Evolutionary conservation across 345 rosid species (phyloP).

Genomic region (Citrus mangshanensis): DNA sequence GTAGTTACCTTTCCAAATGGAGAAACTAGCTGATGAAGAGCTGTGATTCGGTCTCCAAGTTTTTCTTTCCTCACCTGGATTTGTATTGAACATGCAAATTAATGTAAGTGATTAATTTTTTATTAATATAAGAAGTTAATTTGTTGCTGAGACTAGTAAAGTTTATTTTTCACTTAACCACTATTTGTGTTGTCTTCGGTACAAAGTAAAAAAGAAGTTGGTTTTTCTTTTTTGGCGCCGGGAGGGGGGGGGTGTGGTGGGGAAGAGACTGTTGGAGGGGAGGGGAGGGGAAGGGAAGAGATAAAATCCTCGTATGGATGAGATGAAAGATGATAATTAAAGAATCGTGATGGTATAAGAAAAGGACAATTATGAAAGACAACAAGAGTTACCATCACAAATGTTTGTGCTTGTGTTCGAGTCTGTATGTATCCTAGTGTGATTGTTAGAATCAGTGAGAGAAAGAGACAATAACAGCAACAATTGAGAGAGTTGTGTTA

Average conservation of each 20-base stretch:
- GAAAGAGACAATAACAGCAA: not conserved
- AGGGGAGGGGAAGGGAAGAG: not conserved
- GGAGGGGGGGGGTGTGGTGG: too few species aligned
- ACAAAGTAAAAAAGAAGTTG: not conserved
- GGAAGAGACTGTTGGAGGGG: not conserved
- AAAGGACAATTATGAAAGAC: constrained; percentile 83
- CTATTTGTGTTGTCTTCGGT: not conserved
- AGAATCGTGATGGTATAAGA: constrained; percentile 50
- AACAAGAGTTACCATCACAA: constrained; percentile 28
- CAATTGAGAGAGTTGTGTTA: constrained; percentile 2
- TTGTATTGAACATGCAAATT: not conserved
- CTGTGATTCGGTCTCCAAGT: constrained; percentile 79
- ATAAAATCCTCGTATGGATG: not conserved
- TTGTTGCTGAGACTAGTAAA: too few species aligned
- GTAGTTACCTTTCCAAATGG: constrained; percentile 86
- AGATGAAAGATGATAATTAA: constrained; percentile 22
- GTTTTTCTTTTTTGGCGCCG: too few species aligned
- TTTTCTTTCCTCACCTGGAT: constrained; percentile 87
- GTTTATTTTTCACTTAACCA: not conserved
- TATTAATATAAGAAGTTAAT: not conserved
- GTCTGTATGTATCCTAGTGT: constrained; percentile 29
- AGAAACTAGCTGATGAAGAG: constrained; percentile 96
- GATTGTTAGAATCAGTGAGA: constrained; percentile 30
- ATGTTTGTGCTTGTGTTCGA: constrained; percentile 42
- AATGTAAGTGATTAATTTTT: not conserved